These are phyloP conservation scores for Benincasa hispida DNA, from an alignment of 306 rosid genomes.

Conservation along the genomic window DNA sequence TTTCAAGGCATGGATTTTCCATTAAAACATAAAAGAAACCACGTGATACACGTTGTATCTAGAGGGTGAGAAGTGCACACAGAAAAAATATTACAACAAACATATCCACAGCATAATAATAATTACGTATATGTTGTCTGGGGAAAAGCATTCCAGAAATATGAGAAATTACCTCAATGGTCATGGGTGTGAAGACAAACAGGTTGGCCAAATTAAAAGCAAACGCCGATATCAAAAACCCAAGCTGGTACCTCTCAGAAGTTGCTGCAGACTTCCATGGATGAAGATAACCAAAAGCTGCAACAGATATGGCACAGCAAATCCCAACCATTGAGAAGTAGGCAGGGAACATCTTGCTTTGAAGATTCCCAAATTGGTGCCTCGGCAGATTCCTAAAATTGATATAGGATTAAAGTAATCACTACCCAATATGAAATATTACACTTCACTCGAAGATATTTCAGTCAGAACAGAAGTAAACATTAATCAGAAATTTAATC, in stretches of 20 bases:
- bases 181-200: slow-evolving; percentile 91
- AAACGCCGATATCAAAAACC: slow-evolving; percentile 73
- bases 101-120: neutral
- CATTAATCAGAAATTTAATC: neutral
- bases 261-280: slow-evolving; percentile 77
- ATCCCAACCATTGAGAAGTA: slow-evolving; percentile 69
- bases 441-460: neutral
- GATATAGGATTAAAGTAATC: neutral
- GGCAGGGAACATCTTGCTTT: slow-evolving; percentile 98
- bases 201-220: slow-evolving; percentile 79
- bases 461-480: neutral
- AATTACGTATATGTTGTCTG: neutral
- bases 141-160: neutral
- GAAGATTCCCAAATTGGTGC: slow-evolving; percentile 97
- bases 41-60: neutral
- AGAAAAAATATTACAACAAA: neutral
- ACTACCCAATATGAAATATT: neutral
- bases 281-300: slow-evolving; percentile 76
- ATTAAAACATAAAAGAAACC: neutral
- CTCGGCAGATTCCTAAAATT: slow-evolving; percentile 72
- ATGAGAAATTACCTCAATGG: slow-evolving; percentile 59
- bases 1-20: neutral
- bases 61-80: neutral
- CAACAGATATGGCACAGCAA: slow-evolving; percentile 61
- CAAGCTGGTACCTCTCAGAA: slow-evolving; percentile 79